Base-by-base conservation (phyloP, 768 basidiomycete genomes). In the Amanita muscaria region DNA sequence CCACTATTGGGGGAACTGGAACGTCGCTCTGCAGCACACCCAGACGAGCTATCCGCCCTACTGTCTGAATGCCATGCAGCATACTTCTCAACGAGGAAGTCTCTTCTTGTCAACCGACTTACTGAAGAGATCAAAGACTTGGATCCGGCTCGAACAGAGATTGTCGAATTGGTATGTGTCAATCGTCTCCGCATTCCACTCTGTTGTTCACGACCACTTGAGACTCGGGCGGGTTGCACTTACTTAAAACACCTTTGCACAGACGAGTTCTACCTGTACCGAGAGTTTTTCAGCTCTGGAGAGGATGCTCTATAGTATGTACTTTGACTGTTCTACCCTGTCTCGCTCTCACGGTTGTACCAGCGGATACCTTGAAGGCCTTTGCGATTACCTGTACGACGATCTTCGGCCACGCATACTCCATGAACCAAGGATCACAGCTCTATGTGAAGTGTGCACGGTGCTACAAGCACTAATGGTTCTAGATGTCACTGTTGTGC, bases 381-480 rank as follows among this genome's bases (percentile, higher is more conserved):
- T 98, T 0, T 97, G 92, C 53, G 94, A 97, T 63, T 77, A 90
- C 53, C 78, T 99, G 25, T 96, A 93, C 58, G 96, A 98, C 59
- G 90, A 93, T 51, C 77, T 99, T 1, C 85, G 94, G 1, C 96
- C 94, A 4, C 81, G 93, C 4, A 97, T 99, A 50, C 73, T 97
- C 2, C 93, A 97, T 54, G 94, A 97, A 56, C 82, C 84, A 0
- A 79, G 85, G 4, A 76, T 99, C 36, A 83, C 83, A 1, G 81
- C 80, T 0, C 77, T 99, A 1, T 93, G 92, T 58, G 88, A 93
- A 59, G 89, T 97, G 19, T 99, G 94, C 69, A 97, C 90, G 0
- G 89, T 99, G 15, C 71, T 99, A 2, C 88, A 93, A 58, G 94
- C 93, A 0, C 71, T 98, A 32, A 97, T 98, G 90, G 87, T 97